Conservation (phyloP, 768 basidiomycete species). For the Suillus subaureus region DNA sequence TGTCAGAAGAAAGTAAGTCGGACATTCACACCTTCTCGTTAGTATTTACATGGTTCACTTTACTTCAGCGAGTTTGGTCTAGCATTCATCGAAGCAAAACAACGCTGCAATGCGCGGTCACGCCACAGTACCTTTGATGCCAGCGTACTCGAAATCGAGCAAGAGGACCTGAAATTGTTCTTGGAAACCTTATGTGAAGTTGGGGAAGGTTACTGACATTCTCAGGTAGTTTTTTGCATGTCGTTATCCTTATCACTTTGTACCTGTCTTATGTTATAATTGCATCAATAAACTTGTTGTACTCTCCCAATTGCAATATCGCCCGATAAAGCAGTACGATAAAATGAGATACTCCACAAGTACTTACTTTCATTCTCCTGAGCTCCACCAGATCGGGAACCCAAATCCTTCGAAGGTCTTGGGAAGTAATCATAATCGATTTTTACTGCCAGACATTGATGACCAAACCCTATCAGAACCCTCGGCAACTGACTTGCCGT, state of each 20-base stretch:
- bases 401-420: conserved; percentile 59
- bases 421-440: conserved; percentile 95
- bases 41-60: conserved; percentile 7
- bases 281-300: neutral
- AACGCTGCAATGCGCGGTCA: conserved; percentile 73
- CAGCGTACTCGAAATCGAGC: conserved; percentile 81
- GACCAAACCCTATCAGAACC: conserved; percentile 1
- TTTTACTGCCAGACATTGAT: conserved; percentile 9
- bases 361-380: conserved; percentile 26
- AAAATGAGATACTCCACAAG: neutral
- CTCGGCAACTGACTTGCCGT: conserved; percentile 52
- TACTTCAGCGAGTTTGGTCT: conserved; percentile 74
- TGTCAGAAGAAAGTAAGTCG: conserved; percentile 83
- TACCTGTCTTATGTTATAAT: neutral
- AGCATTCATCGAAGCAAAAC: conserved; percentile 82
- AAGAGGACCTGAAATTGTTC: conserved; percentile 79
- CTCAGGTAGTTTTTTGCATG: neutral
- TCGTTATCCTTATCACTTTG: conserved; percentile 1
- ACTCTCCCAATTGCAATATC: neutral
- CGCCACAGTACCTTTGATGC: conserved; percentile 87
- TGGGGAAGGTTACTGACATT: conserved; percentile 36
- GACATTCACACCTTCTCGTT: neutral
- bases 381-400: conserved; percentile 28
- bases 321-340: neutral
- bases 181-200: conserved; percentile 70